Percentiles rank a stretch among this genome's conserved stretches.
These are phyloP conservation scores for Phyllosticta paracitricarpa DNA, from an alignment of 2,329 filamentous ascomycete genomes.

Conservation along the genomic window DNA sequence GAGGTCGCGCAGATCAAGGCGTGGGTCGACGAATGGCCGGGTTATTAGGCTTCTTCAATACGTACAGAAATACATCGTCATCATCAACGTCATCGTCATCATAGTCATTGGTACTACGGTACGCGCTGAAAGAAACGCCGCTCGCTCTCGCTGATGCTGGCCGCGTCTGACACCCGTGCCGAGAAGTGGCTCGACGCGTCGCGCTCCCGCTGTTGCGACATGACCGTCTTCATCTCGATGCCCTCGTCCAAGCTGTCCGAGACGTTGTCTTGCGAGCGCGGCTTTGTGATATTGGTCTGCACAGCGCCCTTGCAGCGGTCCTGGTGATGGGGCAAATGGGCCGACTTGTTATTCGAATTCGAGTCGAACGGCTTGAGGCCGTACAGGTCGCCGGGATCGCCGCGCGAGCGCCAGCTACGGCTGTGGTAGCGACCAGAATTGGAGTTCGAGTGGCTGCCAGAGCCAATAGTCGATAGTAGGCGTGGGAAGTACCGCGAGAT, in stretches of 20 bases:
- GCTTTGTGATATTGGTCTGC: conserved; percentile 1
- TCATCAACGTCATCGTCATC: background rate
- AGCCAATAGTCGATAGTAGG: background rate
- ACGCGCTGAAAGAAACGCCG: background rate
- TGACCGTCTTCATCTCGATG: conserved; percentile 2
- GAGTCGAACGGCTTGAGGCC: background rate
- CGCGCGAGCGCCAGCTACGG: background rate
- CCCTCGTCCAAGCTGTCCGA: background rate
- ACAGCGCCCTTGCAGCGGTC: background rate
- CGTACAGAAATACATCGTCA: background rate
- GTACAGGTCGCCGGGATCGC: background rate
- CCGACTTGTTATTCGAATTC: background rate
- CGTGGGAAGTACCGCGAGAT: conserved; percentile 12
- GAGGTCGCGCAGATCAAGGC: conserved; percentile 40
- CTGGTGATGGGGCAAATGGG: background rate
- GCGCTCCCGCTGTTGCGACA: background rate
- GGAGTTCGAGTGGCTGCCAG: background rate
- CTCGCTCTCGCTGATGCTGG: conserved; percentile 5
- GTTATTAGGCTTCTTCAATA: background rate
- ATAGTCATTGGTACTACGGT: too few species aligned
- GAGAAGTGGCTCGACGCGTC: background rate
- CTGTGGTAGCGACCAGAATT: background rate
- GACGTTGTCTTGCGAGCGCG: background rate
- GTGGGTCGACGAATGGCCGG: conserved; percentile 42
- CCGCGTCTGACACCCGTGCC: background rate